These are phyloP conservation scores for Cordyceps javanica DNA, from an alignment of 2,329 filamentous ascomycete species.

Conservation along the genomic window DNA sequence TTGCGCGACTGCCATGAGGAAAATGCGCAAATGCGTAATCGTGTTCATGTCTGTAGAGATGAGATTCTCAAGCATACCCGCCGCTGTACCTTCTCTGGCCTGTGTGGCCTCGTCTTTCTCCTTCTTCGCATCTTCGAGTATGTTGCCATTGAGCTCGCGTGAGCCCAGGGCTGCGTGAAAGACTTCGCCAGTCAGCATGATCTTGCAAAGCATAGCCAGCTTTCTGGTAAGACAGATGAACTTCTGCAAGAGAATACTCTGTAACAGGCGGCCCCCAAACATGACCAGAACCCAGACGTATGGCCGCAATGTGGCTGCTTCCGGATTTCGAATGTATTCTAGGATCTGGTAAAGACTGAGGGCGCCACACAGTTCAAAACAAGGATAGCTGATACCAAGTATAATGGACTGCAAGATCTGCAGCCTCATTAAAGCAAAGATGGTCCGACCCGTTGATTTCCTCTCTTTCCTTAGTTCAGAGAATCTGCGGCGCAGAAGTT, in stretches of 20 bases:
- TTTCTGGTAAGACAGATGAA: slow-evolving; percentile 52
- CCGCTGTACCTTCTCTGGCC: slow-evolving; percentile 33
- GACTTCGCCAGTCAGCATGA: slow-evolving; percentile 51
- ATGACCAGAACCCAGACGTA: slow-evolving; percentile 49
- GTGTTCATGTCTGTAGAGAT: slow-evolving; percentile 54
- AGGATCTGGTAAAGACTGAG: slow-evolving; percentile 49
- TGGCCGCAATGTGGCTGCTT: slow-evolving; percentile 37
- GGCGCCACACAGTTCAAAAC: slow-evolving; percentile 44
- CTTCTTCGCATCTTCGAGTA: slow-evolving; percentile 30
- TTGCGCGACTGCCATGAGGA: slow-evolving; percentile 36
- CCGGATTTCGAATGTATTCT: slow-evolving; percentile 42
- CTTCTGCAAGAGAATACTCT: slow-evolving; percentile 46
- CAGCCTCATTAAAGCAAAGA: slow-evolving; percentile 34
- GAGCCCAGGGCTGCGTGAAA: slow-evolving; percentile 49
- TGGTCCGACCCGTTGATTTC: slow-evolving; percentile 35
- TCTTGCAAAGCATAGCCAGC: slow-evolving; percentile 48
- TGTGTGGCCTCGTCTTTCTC: slow-evolving; percentile 23
- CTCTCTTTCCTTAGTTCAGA: background rate
- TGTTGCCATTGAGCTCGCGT: slow-evolving; percentile 50
- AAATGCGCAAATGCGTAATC: slow-evolving; percentile 46
- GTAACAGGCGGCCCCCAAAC: slow-evolving; percentile 41
- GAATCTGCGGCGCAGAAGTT: background rate
- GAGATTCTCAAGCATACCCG: slow-evolving; percentile 47
- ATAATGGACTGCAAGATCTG: slow-evolving; percentile 40
- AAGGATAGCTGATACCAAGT: slow-evolving; percentile 30